A percentile compares a stretch with the other conserved stretches of the same genome.
Evolutionary conservation across 108 stramenopile genomes (phyloP).

Genomic region (Discostella stelligeroides): DNA sequence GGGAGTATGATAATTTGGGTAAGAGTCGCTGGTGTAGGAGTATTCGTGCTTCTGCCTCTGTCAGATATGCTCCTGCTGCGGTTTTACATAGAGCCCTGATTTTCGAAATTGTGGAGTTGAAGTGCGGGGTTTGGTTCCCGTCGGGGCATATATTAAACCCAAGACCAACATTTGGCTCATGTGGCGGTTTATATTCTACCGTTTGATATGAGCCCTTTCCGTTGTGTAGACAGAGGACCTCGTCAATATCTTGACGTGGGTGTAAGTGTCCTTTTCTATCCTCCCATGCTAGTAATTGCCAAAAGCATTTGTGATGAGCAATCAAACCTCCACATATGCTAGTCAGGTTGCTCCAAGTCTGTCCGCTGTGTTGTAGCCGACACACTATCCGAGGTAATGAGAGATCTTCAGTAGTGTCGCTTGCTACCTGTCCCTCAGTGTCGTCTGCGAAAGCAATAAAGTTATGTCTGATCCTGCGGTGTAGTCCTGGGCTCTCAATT

Average conservation of each 20-base stretch:
- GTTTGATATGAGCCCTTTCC: background rate
- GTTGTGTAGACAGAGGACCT: background rate
- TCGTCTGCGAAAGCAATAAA: conserved; percentile 21
- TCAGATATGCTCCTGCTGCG: no score
- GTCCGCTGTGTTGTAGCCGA: no score
- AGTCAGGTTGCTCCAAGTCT: no score
- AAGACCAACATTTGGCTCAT: no score
- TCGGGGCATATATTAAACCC: background rate
- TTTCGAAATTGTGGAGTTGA: no score
- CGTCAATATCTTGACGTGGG: background rate
- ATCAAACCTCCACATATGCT: no score
- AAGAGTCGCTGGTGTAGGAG: no score
- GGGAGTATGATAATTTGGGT: no score
- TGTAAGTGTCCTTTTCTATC: background rate
- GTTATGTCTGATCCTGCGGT: background rate
- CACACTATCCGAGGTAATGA: background rate
- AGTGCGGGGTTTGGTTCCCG: conserved; percentile 3
- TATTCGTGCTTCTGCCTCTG: no score
- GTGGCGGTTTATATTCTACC: background rate
- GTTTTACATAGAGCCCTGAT: no score
- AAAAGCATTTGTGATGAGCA: conserved; percentile 22
- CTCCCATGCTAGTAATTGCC: conserved; percentile 7
- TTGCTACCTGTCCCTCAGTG: no score
- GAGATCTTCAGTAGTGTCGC: no score
- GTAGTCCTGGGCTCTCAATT: background rate